Evolutionary conservation across 495 filamentous ascomycete species (phyloP).

Genomic region (Annulohypoxylon nitens): DNA sequence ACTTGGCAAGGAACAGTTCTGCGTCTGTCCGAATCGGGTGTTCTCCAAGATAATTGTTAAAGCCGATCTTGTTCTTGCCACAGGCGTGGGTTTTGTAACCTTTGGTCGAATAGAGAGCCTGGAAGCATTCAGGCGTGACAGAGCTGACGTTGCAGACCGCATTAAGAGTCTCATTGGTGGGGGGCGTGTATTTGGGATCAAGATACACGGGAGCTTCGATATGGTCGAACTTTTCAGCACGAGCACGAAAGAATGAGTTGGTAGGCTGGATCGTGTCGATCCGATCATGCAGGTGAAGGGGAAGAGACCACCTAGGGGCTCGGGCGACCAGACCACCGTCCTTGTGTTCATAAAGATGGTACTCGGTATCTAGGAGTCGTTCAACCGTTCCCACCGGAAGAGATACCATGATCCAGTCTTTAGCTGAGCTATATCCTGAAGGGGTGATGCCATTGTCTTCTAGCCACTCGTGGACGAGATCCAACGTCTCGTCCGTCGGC

Average conservation of each 20-base stretch:
- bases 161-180: constrained; percentile 48
- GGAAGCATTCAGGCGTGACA: constrained; percentile 67
- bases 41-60: constrained; percentile 65
- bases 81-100: constrained; percentile 60
- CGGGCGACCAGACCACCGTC: constrained; percentile 60
- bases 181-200: constrained; percentile 45
- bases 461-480: constrained; percentile 64
- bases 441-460: constrained; percentile 62
- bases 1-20: constrained; percentile 62
- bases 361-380: constrained; percentile 69
- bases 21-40: constrained; percentile 64
- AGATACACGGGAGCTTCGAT: constrained; percentile 38
- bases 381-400: constrained; percentile 65
- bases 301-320: constrained; percentile 75
- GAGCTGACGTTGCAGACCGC: constrained; percentile 64
- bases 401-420: constrained; percentile 61
- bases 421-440: constrained; percentile 66
- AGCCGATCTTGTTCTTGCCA: constrained; percentile 61
- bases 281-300: constrained; percentile 68
- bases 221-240: constrained; percentile 43
- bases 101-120: constrained; percentile 67
- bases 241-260: constrained; percentile 66
- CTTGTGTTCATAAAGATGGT: constrained; percentile 68
- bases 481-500: constrained; percentile 58
- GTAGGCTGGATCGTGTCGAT: constrained; percentile 77